Percentiles rank a stretch among this genome's conserved stretches.
Conservation (phyloP, 2,329 filamentous ascomycete species). For the Eurotiales sp. region DNA sequence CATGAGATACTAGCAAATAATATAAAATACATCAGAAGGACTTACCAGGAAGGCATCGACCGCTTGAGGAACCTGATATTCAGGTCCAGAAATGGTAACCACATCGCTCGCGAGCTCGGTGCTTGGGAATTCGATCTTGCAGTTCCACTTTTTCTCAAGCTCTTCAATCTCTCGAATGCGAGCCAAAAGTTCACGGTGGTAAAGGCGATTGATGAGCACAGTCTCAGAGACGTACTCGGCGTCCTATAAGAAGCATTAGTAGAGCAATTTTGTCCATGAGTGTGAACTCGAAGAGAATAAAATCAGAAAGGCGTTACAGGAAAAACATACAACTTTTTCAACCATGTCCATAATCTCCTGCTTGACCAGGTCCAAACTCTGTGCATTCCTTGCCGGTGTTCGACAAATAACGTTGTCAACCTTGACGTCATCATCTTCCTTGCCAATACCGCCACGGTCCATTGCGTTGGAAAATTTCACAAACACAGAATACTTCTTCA, state of each 20-base stretch:
- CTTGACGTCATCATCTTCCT: slow-evolving; percentile 96
- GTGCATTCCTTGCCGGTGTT: slow-evolving; percentile 92
- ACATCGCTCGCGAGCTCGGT: slow-evolving; percentile 96
- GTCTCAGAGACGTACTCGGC: slow-evolving; percentile 95
- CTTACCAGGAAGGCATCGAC: slow-evolving; percentile 86
- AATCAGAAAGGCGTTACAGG: not conserved
- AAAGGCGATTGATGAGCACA: slow-evolving; percentile 88
- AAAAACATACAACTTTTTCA: slow-evolving; percentile 70
- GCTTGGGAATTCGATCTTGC: slow-evolving; percentile 97
- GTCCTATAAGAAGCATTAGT: slow-evolving; percentile 53
- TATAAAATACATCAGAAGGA: slow-evolving; percentile 9
- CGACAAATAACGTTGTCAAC: slow-evolving; percentile 99
- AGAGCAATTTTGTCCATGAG: not conserved
- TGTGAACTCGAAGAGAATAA: slow-evolving; percentile 4
- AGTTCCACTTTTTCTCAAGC: slow-evolving; percentile 98
- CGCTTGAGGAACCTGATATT: slow-evolving; percentile 96
- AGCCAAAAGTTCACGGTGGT: slow-evolving; percentile 88
- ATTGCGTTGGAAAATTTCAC: slow-evolving; percentile 99
- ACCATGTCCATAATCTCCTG: slow-evolving; percentile 99
- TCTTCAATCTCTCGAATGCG: slow-evolving; percentile 87
- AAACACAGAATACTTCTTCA: slow-evolving; percentile 99
- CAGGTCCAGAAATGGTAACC: slow-evolving; percentile 90
- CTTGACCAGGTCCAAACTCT: slow-evolving; percentile 95
- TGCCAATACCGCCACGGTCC: slow-evolving; percentile 89
- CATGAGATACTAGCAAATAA: not conserved